Base-by-base conservation (phyloP, 371 early-diverging fungal species). In the Lichtheimia corymbifera region DNA sequence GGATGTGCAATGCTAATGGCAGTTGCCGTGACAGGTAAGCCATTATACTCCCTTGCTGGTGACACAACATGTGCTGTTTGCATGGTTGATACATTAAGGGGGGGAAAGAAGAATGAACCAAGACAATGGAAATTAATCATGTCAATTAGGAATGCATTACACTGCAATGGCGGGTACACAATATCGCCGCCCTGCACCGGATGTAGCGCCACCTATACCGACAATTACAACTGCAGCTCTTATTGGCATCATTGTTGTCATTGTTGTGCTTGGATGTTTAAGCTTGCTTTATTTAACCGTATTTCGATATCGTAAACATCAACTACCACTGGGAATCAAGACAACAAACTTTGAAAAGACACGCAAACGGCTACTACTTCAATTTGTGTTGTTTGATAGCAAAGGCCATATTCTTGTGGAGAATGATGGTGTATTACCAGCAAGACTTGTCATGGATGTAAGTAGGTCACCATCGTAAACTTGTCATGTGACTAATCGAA, bases 1-100 rank as follows among this genome's bases (percentile, higher is more conserved):
- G 73, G 70, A 6, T 77, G 73, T 44, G 71, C 80, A 5, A 61
- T 74, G 54, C 30, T 80, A 12, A 74, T 80, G 80, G 75, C 63
- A 2, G 17, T 74, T 30, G 80, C 77, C 43, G 77, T 73, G 0
- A 77, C 73, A 64, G 79, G 79, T 75, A 76, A 30, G 18, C 35
- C 35, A 35, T 28, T 5, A 12, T 61, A 15, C 27, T 41, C 11
- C 45, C n/a, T 50, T 25, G 20, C 25, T 35, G 35, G 35, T 35
- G 6, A 35, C 35, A 35, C 35, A 11, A 9, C 35, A 35, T 14
- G 49, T 40, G 18, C 3, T 55, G 24, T 44, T 56, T 56, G 22
- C 22, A 35, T 35, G 35, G 35, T 35, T 35, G 11, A 6, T 11
- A 35, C 11, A 35, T 9, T 35, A 35, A 35, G 35, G 22, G 35